phyloP scores from a whole-genome alignment of 805 yeast genomes.

The Saccharomycopsis sp. region DNA sequence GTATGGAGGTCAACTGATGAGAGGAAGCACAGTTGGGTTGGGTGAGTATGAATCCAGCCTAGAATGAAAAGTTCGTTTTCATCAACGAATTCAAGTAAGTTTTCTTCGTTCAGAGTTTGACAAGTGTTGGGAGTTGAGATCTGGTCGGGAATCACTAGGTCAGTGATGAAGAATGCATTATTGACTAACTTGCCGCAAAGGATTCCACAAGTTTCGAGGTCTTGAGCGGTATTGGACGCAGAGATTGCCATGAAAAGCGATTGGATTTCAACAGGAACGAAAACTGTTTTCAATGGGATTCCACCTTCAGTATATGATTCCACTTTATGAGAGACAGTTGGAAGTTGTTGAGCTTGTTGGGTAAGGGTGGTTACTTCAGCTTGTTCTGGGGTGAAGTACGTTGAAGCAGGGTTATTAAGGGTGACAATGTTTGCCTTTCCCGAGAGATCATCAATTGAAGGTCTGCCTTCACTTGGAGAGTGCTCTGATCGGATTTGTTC shows the following conservation, averaged over 20 bases:
- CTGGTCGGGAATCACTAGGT: slow-evolving; percentile 56
- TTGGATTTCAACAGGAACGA: slow-evolving; percentile 40
- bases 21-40: slow-evolving; percentile 64
- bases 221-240: slow-evolving; percentile 38
- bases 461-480: slow-evolving; percentile 1
- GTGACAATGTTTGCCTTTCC: neutral
- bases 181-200: slow-evolving; percentile 54
- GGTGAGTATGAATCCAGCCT: slow-evolving; percentile 75
- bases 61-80: slow-evolving; percentile 49
- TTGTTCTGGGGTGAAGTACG: neutral
- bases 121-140: slow-evolving; percentile 58
- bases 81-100: slow-evolving; percentile 49
- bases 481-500: slow-evolving; percentile 10
- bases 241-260: slow-evolving; percentile 41
- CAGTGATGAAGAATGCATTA: slow-evolving; percentile 58
- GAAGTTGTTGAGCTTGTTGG: too few relatives aligned
- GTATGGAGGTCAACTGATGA: slow-evolving; percentile 64
- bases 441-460: neutral
- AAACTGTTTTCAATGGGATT: slow-evolving; percentile 41
- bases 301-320: slow-evolving; percentile 49
- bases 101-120: slow-evolving; percentile 52
- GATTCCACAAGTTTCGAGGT: slow-evolving; percentile 61
- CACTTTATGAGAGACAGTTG: slow-evolving; percentile 30
- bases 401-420: slow-evolving; percentile 8
- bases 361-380: neutral